Evolutionary conservation across 2,329 filamentous ascomycete species (phyloP).

Genomic region (Penicillium sclerotigenum): DNA sequence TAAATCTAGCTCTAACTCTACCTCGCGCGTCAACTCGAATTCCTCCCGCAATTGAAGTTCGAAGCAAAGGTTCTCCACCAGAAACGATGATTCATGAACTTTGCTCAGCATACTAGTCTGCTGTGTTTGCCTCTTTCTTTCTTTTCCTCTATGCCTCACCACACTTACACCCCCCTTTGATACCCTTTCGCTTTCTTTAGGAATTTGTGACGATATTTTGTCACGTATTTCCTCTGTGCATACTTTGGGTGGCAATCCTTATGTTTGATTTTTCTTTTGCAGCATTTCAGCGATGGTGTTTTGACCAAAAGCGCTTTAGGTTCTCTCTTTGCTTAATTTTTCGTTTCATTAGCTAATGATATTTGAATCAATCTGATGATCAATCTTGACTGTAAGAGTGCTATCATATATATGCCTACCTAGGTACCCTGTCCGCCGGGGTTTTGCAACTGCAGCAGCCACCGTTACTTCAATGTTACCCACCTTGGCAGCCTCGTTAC

Average conservation of each 20-base stretch:
- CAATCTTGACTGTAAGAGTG: background rate
- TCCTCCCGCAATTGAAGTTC: background rate
- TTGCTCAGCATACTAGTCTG: background rate
- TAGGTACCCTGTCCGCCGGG: background rate
- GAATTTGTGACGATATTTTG: background rate
- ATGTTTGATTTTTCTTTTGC: background rate
- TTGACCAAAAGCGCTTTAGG: background rate
- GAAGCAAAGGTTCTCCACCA: background rate
- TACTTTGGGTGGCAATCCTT: background rate
- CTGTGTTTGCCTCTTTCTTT: background rate
- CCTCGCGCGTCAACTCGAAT: background rate
- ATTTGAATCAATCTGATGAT: background rate
- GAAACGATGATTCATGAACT: background rate
- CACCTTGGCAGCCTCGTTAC: no score
- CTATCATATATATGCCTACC: background rate
- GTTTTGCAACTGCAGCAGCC: background rate
- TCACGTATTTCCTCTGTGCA: background rate
- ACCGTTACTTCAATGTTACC: no score
- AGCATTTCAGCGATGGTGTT: conserved; percentile 13
- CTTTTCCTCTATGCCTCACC: background rate
- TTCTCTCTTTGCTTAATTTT: background rate
- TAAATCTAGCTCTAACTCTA: conserved; percentile 3
- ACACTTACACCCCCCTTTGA: background rate
- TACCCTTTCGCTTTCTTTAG: conserved; percentile 4
- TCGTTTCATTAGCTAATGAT: background rate